These are phyloP conservation scores for Eruca vesicaria DNA, from an alignment of 441 rosid species.

Conservation along the genomic window DNA sequence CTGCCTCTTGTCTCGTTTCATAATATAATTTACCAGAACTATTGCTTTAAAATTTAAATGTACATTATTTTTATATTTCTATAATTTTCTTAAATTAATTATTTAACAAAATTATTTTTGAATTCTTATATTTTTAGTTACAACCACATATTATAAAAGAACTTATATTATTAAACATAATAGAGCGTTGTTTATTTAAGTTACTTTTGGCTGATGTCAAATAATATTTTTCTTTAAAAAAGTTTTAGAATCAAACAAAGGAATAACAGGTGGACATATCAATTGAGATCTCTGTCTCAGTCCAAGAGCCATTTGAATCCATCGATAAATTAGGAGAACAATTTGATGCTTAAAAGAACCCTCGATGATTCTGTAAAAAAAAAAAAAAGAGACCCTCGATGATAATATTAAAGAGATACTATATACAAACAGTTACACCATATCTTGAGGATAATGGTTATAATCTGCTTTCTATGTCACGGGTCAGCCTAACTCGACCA, in stretches of 20 bases:
- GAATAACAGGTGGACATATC: neutral
- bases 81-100: neutral
- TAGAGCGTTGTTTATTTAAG: neutral
- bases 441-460: neutral
- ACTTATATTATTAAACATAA: neutral
- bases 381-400: neutral
- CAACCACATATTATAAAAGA: no score
- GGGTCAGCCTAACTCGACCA: neutral
- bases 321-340: neutral
- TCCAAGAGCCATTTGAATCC: neutral
- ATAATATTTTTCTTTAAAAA: neutral
- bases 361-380: no score
- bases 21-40: neutral
- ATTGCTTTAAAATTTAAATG: neutral
- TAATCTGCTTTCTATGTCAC: neutral
- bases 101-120: neutral
- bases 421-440: neutral
- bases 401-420: neutral
- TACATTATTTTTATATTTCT: neutral
- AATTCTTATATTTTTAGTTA: neutral
- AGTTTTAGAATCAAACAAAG: neutral
- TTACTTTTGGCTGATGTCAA: neutral
- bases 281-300: neutral
- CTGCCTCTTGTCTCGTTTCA: constrained; percentile 3
- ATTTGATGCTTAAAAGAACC: neutral